These are phyloP conservation scores for Nematodospora valgi DNA, from an alignment of 805 yeast species.

Conservation along the genomic window DNA sequence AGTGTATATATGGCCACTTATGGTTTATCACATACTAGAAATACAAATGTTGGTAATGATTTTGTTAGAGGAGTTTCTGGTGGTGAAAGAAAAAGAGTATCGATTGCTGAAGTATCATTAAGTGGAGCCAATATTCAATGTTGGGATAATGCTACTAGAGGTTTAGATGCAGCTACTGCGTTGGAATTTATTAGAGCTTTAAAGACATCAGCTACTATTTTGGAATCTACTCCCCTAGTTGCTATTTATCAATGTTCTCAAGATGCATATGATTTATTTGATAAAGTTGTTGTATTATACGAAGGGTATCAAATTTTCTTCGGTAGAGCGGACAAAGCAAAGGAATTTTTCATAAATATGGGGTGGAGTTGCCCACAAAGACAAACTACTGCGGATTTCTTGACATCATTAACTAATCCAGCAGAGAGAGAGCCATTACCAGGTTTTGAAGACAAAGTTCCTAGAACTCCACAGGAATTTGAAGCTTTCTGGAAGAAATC, in stretches of 20 bases:
- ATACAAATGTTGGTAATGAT: constrained; percentile 66
- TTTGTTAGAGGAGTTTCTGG: constrained; percentile 69
- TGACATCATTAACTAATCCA: constrained; percentile 67
- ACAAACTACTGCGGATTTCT: constrained; percentile 66
- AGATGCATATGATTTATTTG: constrained; percentile 54
- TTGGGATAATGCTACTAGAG: constrained; percentile 71
- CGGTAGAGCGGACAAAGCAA: constrained; percentile 33
- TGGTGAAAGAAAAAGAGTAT: constrained; percentile 70
- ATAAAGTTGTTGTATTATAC: constrained; percentile 40
- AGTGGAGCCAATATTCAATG: constrained; percentile 53
- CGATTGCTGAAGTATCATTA: constrained; percentile 61
- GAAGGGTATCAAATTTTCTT: constrained; percentile 49
- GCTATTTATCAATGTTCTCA: constrained; percentile 71
- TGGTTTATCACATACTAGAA: constrained; percentile 57
- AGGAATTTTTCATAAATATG: constrained; percentile 53
- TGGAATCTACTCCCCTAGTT: constrained; percentile 56
- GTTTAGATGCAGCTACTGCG: constrained; percentile 69
- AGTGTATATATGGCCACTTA: constrained; percentile 42
- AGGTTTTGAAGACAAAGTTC: constrained; percentile 51
- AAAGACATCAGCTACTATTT: constrained; percentile 55
- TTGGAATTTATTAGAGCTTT: constrained; percentile 60
- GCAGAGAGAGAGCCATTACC: constrained; percentile 49
- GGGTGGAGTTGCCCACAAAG: constrained; percentile 61
- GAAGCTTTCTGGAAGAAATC: constrained; percentile 59
- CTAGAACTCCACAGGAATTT: constrained; percentile 54